Conservation (phyloP, 2,329 filamentous ascomycete genomes). For the Aspergillus ruber region DNA sequence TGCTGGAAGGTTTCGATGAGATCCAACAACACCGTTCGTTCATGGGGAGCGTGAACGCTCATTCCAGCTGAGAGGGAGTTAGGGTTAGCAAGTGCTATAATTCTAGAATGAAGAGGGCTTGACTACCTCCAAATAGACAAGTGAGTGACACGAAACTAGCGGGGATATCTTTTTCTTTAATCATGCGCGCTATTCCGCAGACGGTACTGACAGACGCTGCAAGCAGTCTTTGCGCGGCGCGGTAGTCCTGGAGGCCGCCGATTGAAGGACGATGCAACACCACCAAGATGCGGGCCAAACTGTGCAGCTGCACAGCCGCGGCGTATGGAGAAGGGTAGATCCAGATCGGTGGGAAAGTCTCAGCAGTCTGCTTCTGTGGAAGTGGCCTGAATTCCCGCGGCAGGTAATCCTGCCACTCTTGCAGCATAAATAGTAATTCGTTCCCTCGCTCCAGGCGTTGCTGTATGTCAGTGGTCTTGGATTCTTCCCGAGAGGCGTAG, state of each 20-base stretch:
- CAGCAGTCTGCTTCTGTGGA: constrained; percentile 23
- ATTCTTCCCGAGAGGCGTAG: constrained; percentile 50
- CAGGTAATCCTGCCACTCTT: constrained; percentile 45
- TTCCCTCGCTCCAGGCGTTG: constrained; percentile 42
- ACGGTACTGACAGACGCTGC: constrained; percentile 18
- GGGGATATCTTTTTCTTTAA: constrained; percentile 13
- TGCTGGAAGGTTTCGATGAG: constrained; percentile 16
- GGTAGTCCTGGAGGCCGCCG: constrained; percentile 45
- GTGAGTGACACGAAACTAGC: constrained; percentile 18
- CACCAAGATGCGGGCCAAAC: constrained; percentile 49
- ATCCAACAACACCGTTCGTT: constrained; percentile 15
- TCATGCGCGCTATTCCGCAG: constrained; percentile 20
- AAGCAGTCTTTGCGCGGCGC: constrained; percentile 16
- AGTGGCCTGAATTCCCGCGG: constrained; percentile 38
- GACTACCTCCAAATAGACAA: constrained; percentile 21
- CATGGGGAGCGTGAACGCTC: constrained; percentile 18
- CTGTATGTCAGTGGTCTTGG: constrained; percentile 36
- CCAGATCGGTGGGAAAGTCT: constrained; percentile 45
- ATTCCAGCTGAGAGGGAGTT: constrained; percentile 13
- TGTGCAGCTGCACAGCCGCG: constrained; percentile 47
- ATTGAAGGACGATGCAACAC: constrained; percentile 48
- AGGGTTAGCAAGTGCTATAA: not conserved
- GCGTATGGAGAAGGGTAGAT: constrained; percentile 45
- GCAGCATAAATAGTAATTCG: constrained; percentile 42
- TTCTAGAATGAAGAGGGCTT: not conserved